Evolutionary conservation across 106 monocot species (phyloP), one percentile per base, ranked within the genome.

Genomic region (Acorus calamus): DNA sequence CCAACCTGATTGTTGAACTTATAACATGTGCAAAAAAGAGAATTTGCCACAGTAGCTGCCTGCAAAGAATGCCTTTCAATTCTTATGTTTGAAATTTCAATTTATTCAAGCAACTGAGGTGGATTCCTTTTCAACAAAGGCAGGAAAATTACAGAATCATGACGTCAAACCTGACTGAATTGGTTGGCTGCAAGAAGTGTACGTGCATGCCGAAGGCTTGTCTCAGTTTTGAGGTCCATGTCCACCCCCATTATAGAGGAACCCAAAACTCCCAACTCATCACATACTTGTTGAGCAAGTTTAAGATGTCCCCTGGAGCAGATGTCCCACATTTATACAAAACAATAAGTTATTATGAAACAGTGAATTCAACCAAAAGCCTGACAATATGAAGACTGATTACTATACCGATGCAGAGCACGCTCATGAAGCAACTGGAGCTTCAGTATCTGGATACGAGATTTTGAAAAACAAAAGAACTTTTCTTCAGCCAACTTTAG

Each of bases 1-100:
- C 91, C 91, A 70, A 98, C 73, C 51, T 98, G 88, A 71, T 92
- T 73, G 52, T 92, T 92, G 68, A 85, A 91, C 67, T 92, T 88
- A 67, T 98, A 92, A 74, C 96, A 98, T 53, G 72, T 77, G 66
- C 85, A 88, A 65, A 85, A 98, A 61, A 91, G 81, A 72, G 80
- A 72, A 71, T 80, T 71, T 48, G 91, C 88, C 75, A 87, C 80
- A 75, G 78, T 64, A 61, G 80, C 88, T 44, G 91, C 91, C 94
- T 94, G 78, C 10, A 64, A 65, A 61, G 55, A 63, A 46, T 11
- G 42, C 9, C 47, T 11, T 4, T 8, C 5, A 47, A 4, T 11
- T 71, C 6, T 11, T 67, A 13, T 4, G n/a, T n/a, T n/a, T n/a
- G n/a, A n/a, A n/a, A n/a, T n/a, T n/a, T n/a, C n/a, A n/a, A n/a